Evolutionary conservation across 352 stramenopile genomes (phyloP), one percentile per base, ranked within the genome.

Genomic region (Globisporangium cederbergense): DNA sequence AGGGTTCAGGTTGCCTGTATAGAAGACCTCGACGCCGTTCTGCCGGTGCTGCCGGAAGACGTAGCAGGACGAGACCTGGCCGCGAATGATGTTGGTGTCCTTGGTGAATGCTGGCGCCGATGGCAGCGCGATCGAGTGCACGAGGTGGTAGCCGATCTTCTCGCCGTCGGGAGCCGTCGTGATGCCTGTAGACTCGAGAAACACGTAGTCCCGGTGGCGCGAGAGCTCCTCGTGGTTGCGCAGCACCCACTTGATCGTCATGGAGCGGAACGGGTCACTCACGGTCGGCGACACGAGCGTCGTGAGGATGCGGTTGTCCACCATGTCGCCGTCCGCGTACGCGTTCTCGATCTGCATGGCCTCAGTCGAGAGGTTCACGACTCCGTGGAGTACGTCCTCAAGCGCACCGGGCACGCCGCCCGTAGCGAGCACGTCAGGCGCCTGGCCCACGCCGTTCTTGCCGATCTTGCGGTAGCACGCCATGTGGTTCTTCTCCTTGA

Each of bases 201-300:
- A 91, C 42, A 91, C 82, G 68, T 91, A 91, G 60, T 91, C 82
- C 54, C 82, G 67, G 57, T 86, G 82, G 45, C 79, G 75, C 30
- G 73, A 76, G 40, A 89, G 70, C 55, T 78, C 70, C 65, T 83
- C 70, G 60, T 91, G 80, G 57, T 89, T 81, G 7, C 77, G 78
- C 46, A 91, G 64, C n/a, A 81, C 72, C 82, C 82, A 91, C 70
- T 91, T 91, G 71, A 91, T 76, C n/a, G 75, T 79, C 46, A 91
- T 61, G 22, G 79, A 71, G n/a, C 70, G 70, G 70, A 91, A 89
- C 47, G 82, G 82, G n/a, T 78, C 73, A 53, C 22, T 63, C 20
- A 63, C 40, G 6, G 62, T 74, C 10, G 82, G 82, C 14, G 76
- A 67, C 36, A 79, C 52, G 20, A 88, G 72, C 34, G 78, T 69